Evolutionary conservation across 2,329 filamentous ascomycete genomes (phyloP).

Genomic region (Fusarium annulatum): DNA sequence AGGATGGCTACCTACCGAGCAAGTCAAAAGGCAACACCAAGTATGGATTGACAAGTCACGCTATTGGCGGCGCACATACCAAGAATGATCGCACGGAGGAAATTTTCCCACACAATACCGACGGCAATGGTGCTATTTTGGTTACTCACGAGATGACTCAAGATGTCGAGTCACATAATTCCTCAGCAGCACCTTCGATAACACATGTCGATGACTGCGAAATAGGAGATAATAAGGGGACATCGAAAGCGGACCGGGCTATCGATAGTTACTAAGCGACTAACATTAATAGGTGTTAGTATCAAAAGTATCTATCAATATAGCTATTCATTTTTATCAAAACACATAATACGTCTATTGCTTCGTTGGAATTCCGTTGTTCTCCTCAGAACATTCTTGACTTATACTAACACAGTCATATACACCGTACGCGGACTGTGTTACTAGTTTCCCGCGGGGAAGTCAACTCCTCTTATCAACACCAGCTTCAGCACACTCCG

Average conservation of each 20-base stretch:
- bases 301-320: not conserved
- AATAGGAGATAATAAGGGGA: not conserved
- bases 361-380: no score
- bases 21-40: constrained; percentile 5
- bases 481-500: not conserved
- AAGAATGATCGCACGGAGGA: constrained; percentile 39
- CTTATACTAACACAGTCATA: not conserved
- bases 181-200: constrained; percentile 16
- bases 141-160: constrained; percentile 27
- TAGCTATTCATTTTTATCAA: not conserved
- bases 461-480: not conserved
- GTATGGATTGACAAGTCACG: constrained; percentile 34
- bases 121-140: constrained; percentile 37
- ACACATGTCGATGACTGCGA: constrained; percentile 4
- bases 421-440: not conserved
- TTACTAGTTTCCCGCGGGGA: not conserved
- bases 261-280: no score
- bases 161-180: constrained; percentile 27
- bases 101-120: constrained; percentile 35
- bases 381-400: not conserved
- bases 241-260: no score
- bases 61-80: constrained; percentile 26
- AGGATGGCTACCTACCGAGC: constrained; percentile 19
- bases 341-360: no score
- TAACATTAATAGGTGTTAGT: not conserved